phyloP scores from a whole-genome alignment of 2,329 filamentous ascomycete genomes.

The Aschersonia sp. region DNA sequence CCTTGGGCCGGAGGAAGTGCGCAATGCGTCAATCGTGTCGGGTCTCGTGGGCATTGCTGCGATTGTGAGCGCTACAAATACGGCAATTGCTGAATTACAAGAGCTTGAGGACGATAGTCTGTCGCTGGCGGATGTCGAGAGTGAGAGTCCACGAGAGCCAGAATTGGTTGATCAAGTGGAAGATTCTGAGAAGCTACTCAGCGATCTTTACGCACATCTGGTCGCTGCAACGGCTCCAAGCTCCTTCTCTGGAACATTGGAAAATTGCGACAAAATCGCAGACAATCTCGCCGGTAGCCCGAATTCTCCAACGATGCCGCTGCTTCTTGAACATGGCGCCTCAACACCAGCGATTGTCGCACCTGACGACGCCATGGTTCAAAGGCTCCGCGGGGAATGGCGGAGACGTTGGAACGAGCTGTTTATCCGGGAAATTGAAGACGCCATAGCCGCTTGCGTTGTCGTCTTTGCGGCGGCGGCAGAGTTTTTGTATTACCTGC shows the following conservation, averaged over 20 bases:
- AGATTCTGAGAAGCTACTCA: too few species aligned
- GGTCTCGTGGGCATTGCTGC: background rate
- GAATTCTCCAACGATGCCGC: background rate
- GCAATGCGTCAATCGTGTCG: background rate
- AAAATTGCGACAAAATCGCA: too few species aligned
- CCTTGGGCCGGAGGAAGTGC: background rate
- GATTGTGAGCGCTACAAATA: background rate
- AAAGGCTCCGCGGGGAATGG: conserved; percentile 26
- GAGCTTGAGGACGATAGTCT: background rate
- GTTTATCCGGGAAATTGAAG: conserved; percentile 32
- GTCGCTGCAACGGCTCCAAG: too few species aligned
- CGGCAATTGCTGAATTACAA: background rate
- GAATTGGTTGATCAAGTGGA: too few species aligned
- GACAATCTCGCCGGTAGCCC: too few species aligned
- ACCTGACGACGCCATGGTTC: conserved; percentile 23
- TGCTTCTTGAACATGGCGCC: conserved; percentile 5
- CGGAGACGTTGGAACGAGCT: conserved; percentile 29
- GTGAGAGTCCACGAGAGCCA: background rate
- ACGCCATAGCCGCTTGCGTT: conserved; percentile 37
- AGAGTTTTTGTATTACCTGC: conserved; percentile 22
- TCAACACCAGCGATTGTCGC: conserved; percentile 32
- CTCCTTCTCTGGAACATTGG: too few species aligned
- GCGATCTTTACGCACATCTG: too few species aligned
- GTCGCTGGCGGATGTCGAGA: background rate
- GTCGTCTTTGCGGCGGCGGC: conserved; percentile 37